Evolutionary conservation across 129 eudicot species (phyloP).

Genomic region (Helianthus annuus): DNA sequence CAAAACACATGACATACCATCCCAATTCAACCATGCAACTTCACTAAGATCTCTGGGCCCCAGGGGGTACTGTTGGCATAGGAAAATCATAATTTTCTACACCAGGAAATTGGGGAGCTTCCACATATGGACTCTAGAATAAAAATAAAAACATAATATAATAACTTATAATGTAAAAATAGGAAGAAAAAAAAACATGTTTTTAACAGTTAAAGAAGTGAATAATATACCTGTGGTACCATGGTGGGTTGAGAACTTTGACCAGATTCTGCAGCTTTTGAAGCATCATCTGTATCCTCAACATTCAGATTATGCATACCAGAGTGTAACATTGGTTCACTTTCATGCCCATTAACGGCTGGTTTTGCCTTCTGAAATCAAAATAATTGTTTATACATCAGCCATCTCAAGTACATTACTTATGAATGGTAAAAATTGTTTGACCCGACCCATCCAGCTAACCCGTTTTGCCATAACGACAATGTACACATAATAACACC

Average conservation of each 20-base stretch:
- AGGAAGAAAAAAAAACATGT: background rate
- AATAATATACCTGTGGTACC: conserved; percentile 53
- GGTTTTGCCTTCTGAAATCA: conserved; percentile 39
- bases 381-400: conserved; percentile 17
- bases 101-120: conserved; percentile 78
- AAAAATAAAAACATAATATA: background rate
- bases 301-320: conserved; percentile 54
- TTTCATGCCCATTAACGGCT: conserved; percentile 44
- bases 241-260: conserved; percentile 41
- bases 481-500: conserved; percentile 36
- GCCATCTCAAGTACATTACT: conserved; percentile 5
- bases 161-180: background rate
- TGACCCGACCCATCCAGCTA: background rate
- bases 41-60: conserved; percentile 67
- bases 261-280: conserved; percentile 38
- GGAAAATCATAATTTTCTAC: conserved; percentile 55
- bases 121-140: conserved; percentile 88
- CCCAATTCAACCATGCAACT: conserved; percentile 18
- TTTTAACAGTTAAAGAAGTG: background rate
- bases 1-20: background rate
- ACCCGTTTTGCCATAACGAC: background rate
- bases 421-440: background rate
- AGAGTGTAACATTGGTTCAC: conserved; percentile 46
- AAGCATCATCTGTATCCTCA: conserved; percentile 47
- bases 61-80: conserved; percentile 91